Evolutionary conservation across 2,329 filamentous ascomycete species (phyloP), one percentile per base, ranked within the genome.

Genomic region (Juglanconis juglandina): DNA sequence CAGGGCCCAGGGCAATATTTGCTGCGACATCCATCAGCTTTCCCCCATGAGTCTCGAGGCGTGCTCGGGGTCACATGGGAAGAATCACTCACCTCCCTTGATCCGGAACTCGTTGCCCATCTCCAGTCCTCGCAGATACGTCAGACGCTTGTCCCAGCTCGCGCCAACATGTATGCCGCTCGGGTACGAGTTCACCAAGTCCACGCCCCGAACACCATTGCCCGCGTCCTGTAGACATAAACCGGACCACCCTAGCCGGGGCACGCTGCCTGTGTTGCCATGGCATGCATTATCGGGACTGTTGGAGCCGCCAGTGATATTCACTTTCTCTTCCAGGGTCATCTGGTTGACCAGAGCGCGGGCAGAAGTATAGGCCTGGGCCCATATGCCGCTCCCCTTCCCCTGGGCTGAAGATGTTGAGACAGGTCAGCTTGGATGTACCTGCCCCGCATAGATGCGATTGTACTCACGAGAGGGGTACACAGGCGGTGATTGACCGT

Each of bases 291-390:
- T 81, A 77, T 87, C 87, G 14, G 66, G 52, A 9, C 65, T 59
- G 10, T 7, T 11, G 57, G 70, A 71, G 46, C 78, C 78, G n/a
- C 75, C 70, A 1, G 79, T 81, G 5, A 80, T 70, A 61, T 81
- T 81, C 39, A 74, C 84, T 68, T 87, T 89, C 68, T 90, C 87
- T 11, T 87, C 86, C 1, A 89, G 71, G 0, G 86, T 89, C 81
- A 90, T 83, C 55, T 83, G 79, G 34, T 74, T 73, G 9, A 89
- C 86, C 2, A 90, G 72, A 1, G 73, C 69, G 39, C 79, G 76
- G 1, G 87, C 87, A 63, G 81, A 84, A 48, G 73, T 72, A 67
- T 88, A 89, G 47, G 86, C 85, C 33, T 76, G 74, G 7, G 76
- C 75, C 87, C 87, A 90, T 58, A 57, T 66, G 51, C 67, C 63